Evolutionary conservation across 257 asterid species (phyloP), one percentile per base, ranked within the genome.

Genomic region (Capsicum chinense): DNA sequence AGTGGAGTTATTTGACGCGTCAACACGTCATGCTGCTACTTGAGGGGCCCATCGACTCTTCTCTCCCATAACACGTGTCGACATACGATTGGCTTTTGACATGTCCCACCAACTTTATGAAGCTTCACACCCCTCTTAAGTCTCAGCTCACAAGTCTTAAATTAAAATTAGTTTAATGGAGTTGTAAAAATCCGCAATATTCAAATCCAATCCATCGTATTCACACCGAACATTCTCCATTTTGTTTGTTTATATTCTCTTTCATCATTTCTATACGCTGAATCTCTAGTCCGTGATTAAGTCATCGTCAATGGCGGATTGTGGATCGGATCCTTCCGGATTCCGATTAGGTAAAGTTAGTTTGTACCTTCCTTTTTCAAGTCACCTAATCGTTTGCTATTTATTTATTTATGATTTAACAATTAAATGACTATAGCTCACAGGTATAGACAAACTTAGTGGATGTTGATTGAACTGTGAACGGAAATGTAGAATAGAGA

Each of bases 281-380:
- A 26, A 26, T 26, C 33, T 26, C 33, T 26, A 26, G 33, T 26
- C 33, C 33, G 33, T 26, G 84, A 85, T 88, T 81, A 87, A 68
- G 79, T 79, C 52, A 73, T 56, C 80, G 60, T 87, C 84, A 86
- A 93, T 93, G 97, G 90, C 88, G 74, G 95, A 88, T 83, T 88
- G 85, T 86, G 92, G 97, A 89, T 89, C 93, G 82, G 83, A 54
- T 85, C 84, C 88, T 90, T 84, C 86, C 81, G 95, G 93, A 86
- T 87, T 87, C 79, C 92, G 91, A 83, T 83, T 85, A 87, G 97
- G 97, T 91, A 90, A 83, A 81, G 64, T 82, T 54, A 21, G 66
- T 35, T 56, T 82, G 62, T 82, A 54, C 17, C n/a, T 67, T 26
- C 66, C 60, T 21, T 15, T 42, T 82, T 12, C 78, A 21, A 5